Base-by-base conservation (phyloP, 2,329 filamentous ascomycete species). In the Drechslera avenae region DNA sequence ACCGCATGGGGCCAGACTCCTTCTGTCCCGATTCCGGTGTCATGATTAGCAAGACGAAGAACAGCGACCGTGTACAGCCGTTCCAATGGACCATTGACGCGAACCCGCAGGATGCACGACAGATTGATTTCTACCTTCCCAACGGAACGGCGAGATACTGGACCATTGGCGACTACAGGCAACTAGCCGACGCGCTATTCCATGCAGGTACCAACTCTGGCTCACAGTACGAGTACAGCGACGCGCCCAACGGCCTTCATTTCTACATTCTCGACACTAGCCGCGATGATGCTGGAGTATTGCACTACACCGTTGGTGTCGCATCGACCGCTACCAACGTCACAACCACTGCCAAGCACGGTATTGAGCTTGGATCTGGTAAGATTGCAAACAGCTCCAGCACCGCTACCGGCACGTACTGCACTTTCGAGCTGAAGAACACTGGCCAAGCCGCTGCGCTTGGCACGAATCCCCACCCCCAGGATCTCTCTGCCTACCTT, bases 71-170 rank as follows among this genome's bases (percentile, higher is more conserved):
- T 4, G 21, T 44, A 2, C 63, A 73, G 54, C 80, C 81, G 0
- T 82, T 82, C 72, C 80, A 83, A 52, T 83, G 80, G 80, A 75
- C 75, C 18, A 79, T 83, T 32, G 80, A 83, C 53, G 81, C 80
- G 2, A 81, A 82, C 62, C 80, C 81, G 0, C 69, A 82, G 52
- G 80, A 83, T 48, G 79, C 82, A 39, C 63, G 71, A 8, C 73
- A 81, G 1, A 66, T 81, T 5, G 80, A 83, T 58, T 83, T 81
- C 54, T 68, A 75, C 59, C 71, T 75, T 0, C 80, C 81, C 1
- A 77, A 81, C 43, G 80, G 80, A 18, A 78, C 76, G 0, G 67
- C 73, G 1, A 64, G 73, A 8, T 79, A 77, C 68, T 73, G 80
- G 56, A 80, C 77, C 3, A 66, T 82, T 26, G 81, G 80, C 14